Percentiles rank a stretch among this genome's conserved stretches.
Evolutionary conservation across 768 basidiomycete species (phyloP).

Genomic region (Mycena chlorophos): DNA sequence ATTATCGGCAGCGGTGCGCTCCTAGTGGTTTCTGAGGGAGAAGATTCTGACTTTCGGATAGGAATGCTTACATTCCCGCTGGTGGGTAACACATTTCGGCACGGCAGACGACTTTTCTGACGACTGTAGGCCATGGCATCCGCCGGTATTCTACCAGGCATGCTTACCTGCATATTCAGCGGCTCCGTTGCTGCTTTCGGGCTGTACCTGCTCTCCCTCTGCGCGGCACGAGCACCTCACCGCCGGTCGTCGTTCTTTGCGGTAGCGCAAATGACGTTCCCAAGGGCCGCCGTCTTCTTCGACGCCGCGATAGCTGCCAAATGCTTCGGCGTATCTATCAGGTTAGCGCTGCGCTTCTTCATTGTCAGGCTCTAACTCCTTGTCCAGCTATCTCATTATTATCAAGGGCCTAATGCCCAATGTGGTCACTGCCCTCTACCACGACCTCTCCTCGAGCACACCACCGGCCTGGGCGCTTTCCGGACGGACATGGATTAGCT

Average conservation of each 20-base stretch:
- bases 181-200: conserved; percentile 80
- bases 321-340: conserved; percentile 95
- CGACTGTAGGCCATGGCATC: conserved; percentile 69
- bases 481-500: conserved; percentile 79
- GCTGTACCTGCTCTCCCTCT: conserved; percentile 82
- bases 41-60: conserved; percentile 26
- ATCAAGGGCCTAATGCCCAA: conserved; percentile 92
- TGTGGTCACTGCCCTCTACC: conserved; percentile 81
- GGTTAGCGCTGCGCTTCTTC: conserved; percentile 39
- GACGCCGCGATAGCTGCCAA: conserved; percentile 94
- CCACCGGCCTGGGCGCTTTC: conserved; percentile 77
- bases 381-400: conserved; percentile 78
- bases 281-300: conserved; percentile 82
- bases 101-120: not conserved
- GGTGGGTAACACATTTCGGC: conserved; percentile 11
- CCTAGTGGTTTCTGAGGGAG: conserved; percentile 1
- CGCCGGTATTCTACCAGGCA: conserved; percentile 85
- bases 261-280: conserved; percentile 84
- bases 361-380: not conserved
- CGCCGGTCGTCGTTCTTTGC: conserved; percentile 82
- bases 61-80: conserved; percentile 89
- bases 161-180: conserved; percentile 83
- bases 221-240: conserved; percentile 74
- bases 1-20: conserved; percentile 84
- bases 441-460: conserved; percentile 67